Base-by-base conservation (phyloP, 768 basidiomycete genomes). In the Leccinum fibrillosum region DNA sequence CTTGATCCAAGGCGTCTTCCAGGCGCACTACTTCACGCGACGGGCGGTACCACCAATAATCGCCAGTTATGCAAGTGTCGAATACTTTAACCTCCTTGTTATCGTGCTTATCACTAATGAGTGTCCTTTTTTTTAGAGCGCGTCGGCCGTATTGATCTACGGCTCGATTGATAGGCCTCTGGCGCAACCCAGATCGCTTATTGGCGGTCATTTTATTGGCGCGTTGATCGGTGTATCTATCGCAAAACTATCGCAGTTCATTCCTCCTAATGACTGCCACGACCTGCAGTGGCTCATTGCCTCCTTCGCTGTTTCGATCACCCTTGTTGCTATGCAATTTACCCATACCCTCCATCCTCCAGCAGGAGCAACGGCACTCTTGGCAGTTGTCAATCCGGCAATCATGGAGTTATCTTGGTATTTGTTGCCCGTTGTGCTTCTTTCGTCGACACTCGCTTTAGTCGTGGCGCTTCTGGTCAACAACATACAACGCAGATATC, bases 301-400 rank as follows among this genome's bases (percentile, higher is more conserved):
- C 2, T 69, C 63, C 19, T 57, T 85, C 12, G 73, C 80, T 0
- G 79, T 77, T 53, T 77, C 78, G 1, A 61, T 71, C 15, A 53
- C 79, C 26, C 64, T 81, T 44, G 78, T 81, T 10, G 63, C 74
- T 23, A 83, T 84, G 84, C 81, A 83, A 61, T 69, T 83, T 51
- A 81, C 82, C 13, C 66, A 66, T 9, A 84, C 80, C 4, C 77
- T 76, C 5, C 83, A 84, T 62, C 83, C 83, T 4, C 83, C 84
- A 21, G 82, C 81, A 52, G 84, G 82, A 56, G 83, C 82, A 17
- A 83, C 82, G 1, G 81, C 82, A 21, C 71, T 84, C 37, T 71
- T 84, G 10, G 78, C 82, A n/a, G 75, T 78, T 3, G 65, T 79
- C 30, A 78, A 77, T 62, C 59, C 71, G 12, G 72, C 78, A 19